Evolutionary conservation across 2,329 filamentous ascomycete species (phyloP).

Genomic region (Tolypocladium album): DNA sequence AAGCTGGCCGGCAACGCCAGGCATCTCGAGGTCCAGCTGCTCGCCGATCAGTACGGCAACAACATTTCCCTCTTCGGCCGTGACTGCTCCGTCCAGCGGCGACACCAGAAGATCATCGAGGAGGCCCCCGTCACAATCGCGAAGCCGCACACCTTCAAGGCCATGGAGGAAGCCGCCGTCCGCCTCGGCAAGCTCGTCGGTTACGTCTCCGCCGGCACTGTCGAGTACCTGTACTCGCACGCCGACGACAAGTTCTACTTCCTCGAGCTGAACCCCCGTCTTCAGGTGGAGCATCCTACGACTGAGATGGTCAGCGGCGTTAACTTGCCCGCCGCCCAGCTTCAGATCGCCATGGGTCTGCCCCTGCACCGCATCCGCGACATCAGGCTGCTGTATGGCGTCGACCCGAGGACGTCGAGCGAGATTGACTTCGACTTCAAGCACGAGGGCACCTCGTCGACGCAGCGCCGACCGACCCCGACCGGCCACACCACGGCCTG

Average conservation of each 20-base stretch:
- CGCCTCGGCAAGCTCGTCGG: slow-evolving; percentile 88
- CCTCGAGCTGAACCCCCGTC: slow-evolving; percentile 94
- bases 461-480: slow-evolving; percentile 80
- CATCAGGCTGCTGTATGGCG: slow-evolving; percentile 91
- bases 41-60: slow-evolving; percentile 98
- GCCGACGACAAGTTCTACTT: slow-evolving; percentile 99
- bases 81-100: slow-evolving; percentile 96
- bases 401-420: slow-evolving; percentile 75
- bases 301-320: slow-evolving; percentile 99
- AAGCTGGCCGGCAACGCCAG: slow-evolving; percentile 94
- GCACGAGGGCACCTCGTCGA: slow-evolving; percentile 64
- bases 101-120: slow-evolving; percentile 99
- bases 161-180: slow-evolving; percentile 94
- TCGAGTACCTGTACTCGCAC: slow-evolving; percentile 98
- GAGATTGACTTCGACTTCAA: slow-evolving; percentile 97
- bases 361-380: slow-evolving; percentile 92
- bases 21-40: slow-evolving; percentile 92
- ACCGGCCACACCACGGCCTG: slow-evolving; percentile 98
- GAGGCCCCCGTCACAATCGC: slow-evolving; percentile 97
- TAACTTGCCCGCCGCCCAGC: slow-evolving; percentile 90
- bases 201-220: slow-evolving; percentile 96
- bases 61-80: slow-evolving; percentile 98
- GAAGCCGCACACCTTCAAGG: slow-evolving; percentile 76
- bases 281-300: slow-evolving; percentile 98
- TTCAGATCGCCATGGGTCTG: slow-evolving; percentile 98